Evolutionary conservation across 176 grass and related monocot genomes (phyloP), one percentile per base, ranked within the genome.

Genomic region (Musa troglodytarum): DNA sequence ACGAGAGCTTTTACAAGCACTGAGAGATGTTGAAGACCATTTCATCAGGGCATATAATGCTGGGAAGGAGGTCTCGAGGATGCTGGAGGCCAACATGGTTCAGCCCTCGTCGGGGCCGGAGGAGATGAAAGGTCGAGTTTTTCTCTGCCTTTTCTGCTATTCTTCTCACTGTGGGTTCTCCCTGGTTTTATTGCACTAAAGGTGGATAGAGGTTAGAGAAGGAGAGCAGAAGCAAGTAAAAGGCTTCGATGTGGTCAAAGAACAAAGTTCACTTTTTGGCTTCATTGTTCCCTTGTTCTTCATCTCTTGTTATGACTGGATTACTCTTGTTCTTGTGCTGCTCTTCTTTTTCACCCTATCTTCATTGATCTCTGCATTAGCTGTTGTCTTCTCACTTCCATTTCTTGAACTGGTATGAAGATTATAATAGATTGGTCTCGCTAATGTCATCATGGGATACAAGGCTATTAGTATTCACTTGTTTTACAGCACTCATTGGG

Each of bases 21-120:
- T 89, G 28, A 82, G 81, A 66, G 84, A 89, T 51, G 82, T 92
- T 63, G 90, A 92, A 71, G 70, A 71, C 70, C 81, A 75, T 12
- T 92, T 92, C 81, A 73, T 70, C 68, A 82, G 71, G 72, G 86
- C 83, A 26, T 81, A 84, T 23, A 81, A 89, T 23, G 84, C 83
- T 17, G 87, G 90, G 54, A 79, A 92, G 68, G 86, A 89, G 71
- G 72, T 92, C 49, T 89, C 76, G 1, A 83, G 84, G 76, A 92
- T 89, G 90, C 78, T 92, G 79, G 90, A 92, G 72, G 83, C 78
- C n/a, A 87, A 67, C 65, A 89, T 80, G 63, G 74, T 92, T 54
- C 80, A 73, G 59, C 86, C 80, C 51, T 63, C 53, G 34, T 72
- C 88, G 77, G 79, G 53, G 76, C 75, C 78, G 50, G 15, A 80